Evolutionary conservation across 176 grass and related monocot genomes (phyloP), one percentile per base, ranked within the genome.

Genomic region (Alopecurus myosuroides): DNA sequence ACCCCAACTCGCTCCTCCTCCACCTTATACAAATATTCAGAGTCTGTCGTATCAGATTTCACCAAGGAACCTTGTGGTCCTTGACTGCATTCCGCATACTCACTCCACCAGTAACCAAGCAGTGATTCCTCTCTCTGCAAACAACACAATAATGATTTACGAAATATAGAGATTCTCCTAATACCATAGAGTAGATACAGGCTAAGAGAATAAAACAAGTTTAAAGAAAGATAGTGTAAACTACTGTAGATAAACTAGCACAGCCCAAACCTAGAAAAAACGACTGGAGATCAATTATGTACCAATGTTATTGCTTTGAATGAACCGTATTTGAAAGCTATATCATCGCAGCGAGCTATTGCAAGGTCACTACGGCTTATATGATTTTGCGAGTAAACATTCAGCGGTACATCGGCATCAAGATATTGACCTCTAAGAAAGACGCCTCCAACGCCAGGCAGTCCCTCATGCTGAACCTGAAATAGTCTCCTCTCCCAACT

Each of bases 1-100:
- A 95, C 96, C 55, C 96, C 93, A 77, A 98, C 96, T 52, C 93
- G 78, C 51, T 95, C 96, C 86, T 98, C 96, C 87, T 92, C 96
- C 55, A 95, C 84, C 61, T 77, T 83, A 78, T 98, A 98, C 48
- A 98, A 82, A 48, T 85, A 66, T 70, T 91, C 70, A 40, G 76
- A 87, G 10, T 86, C 80, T 39, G 74, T 77, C 66, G 79, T 83
- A 65, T 83, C 87, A 84, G 42, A 44, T 84, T 77, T 46, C 20
- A 70, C 69, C 33, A 68, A 61, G 48, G 82, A 86, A 68, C 79
- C 89, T 85, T 69, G 92, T 81, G 96, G 96, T 60, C 96, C 96
- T 77, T 83, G 88, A 81, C 93, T 98, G 74, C 93, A 98, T 74
- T 98, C 91, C 9, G 89, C 96, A 72, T 94, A 98, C 79, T 95